Conservation (phyloP, 2,329 filamentous ascomycete genomes). For the Xylaria sp. region DNA sequence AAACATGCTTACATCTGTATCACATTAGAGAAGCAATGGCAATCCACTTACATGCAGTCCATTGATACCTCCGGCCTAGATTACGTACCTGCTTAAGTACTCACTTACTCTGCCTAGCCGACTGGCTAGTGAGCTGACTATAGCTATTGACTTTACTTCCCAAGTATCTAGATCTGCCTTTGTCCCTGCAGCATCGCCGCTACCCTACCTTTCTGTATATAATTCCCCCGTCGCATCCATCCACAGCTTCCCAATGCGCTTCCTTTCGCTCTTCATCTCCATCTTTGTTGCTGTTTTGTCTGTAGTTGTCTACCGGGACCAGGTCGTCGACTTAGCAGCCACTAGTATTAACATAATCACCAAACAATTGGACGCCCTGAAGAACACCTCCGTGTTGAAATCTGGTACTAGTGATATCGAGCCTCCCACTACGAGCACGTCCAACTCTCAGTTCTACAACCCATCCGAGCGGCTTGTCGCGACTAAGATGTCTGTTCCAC, state of each 20-base stretch:
- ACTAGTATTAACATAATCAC: conserved; percentile 42
- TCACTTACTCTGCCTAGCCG: background rate
- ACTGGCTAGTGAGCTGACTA: background rate
- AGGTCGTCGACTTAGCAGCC: conserved; percentile 46
- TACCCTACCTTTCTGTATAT: conserved; percentile 27
- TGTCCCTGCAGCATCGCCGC: conserved; percentile 10
- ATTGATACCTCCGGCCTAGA: background rate
- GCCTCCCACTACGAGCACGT: conserved; percentile 30
- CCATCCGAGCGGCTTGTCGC: conserved; percentile 49
- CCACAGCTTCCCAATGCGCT: conserved; percentile 51
- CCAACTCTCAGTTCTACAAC: conserved; percentile 45
- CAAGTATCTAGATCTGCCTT: conserved; percentile 11
- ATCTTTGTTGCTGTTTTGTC: conserved; percentile 55
- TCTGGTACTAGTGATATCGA: conserved; percentile 35
- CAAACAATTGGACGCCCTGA: conserved; percentile 37
- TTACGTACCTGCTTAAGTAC: too few relatives aligned
- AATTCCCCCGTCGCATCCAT: conserved; percentile 32
- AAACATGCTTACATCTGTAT: conserved; percentile 22
- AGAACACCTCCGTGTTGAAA: conserved; percentile 24
- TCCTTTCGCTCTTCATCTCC: conserved; percentile 53
- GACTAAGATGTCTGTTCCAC: conserved; percentile 72
- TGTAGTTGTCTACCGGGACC: conserved; percentile 50
- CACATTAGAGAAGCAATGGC: conserved; percentile 15
- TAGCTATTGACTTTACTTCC: conserved; percentile 2
- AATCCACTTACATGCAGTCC: conserved; percentile 11